These are phyloP conservation scores for Jatropha podagrica DNA, from an alignment of 441 rosid species.

Conservation along the genomic window DNA sequence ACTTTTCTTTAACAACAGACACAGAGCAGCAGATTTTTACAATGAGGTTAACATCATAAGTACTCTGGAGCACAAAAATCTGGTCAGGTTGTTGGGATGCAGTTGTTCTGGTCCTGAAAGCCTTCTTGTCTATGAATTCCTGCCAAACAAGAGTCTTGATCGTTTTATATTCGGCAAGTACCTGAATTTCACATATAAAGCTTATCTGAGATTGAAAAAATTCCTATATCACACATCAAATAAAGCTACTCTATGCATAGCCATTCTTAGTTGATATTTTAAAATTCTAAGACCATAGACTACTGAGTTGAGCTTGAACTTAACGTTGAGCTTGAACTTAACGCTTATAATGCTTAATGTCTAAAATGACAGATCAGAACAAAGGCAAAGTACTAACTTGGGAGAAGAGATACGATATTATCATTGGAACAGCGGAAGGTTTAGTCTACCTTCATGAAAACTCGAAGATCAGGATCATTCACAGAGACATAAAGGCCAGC, in stretches of 20 bases:
- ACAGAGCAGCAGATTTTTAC: slow-evolving; percentile 87
- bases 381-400: slow-evolving; percentile 67
- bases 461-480: slow-evolving; percentile 65
- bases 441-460: slow-evolving; percentile 80
- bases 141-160: slow-evolving; percentile 84
- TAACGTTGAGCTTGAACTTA: background rate
- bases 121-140: slow-evolving; percentile 85
- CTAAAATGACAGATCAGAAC: slow-evolving; percentile 50
- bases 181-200: background rate
- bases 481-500: slow-evolving; percentile 91
- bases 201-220: slow-evolving; percentile 5
- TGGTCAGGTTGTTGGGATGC: slow-evolving; percentile 86
- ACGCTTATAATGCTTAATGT: background rate
- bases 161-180: slow-evolving; percentile 70
- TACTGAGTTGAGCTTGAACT: background rate
- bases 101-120: slow-evolving; percentile 94
- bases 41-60: slow-evolving; percentile 91
- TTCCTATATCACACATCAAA: background rate
- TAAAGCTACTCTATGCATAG: background rate
- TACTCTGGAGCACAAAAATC: slow-evolving; percentile 81
- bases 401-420: slow-evolving; percentile 60
- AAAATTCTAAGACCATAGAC: background rate
- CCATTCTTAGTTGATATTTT: background rate
- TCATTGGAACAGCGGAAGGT: slow-evolving; percentile 83
- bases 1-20: slow-evolving; percentile 83